A percentile compares a stretch with the other conserved stretches of the same genome.
phyloP scores from a whole-genome alignment of 2,329 filamentous ascomycete genomes.

The Colletotrichum cordylinicola region DNA sequence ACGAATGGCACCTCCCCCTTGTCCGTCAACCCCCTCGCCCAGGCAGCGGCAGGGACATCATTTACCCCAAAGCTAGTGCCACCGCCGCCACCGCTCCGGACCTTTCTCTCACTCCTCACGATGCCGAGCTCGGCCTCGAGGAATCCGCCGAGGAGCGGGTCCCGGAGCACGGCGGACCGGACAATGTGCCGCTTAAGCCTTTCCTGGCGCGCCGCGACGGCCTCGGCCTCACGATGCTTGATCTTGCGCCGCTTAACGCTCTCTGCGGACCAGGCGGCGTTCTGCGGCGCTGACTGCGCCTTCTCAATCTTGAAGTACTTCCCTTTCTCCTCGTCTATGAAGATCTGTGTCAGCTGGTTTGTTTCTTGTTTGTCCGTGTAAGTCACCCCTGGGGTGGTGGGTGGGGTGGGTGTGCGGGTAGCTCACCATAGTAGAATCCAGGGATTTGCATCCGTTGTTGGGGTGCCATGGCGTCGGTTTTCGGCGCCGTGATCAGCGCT shows the following conservation, averaged over 20 bases:
- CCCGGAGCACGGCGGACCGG: conserved; percentile 35
- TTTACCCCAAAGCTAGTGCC: conserved; percentile 17
- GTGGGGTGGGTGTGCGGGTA: not conserved
- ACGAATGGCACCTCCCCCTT: conserved; percentile 46
- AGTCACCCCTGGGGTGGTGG: not conserved
- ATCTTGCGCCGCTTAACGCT: conserved; percentile 62
- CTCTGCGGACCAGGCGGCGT: conserved; percentile 60
- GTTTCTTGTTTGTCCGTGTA: not conserved
- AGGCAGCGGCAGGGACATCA: conserved; percentile 39
- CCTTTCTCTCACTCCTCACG: conserved; percentile 22
- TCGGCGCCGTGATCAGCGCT: not conserved
- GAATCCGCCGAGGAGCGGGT: conserved; percentile 37
- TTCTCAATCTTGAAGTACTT: conserved; percentile 74
- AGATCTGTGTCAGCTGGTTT: not conserved
- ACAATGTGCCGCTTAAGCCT: conserved; percentile 42
- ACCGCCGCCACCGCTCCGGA: not conserved
- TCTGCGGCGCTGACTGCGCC: conserved; percentile 55
- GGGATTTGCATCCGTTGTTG: conserved; percentile 44
- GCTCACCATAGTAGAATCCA: conserved; percentile 60
- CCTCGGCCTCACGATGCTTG: conserved; percentile 43
- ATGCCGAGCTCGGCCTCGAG: conserved; percentile 39
- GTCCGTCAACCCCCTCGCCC: conserved; percentile 41
- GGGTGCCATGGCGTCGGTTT: conserved; percentile 9
- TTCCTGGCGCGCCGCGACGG: conserved; percentile 29
- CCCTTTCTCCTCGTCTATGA: conserved; percentile 58